A percentile compares a stretch with the other conserved stretches of the same genome.
Evolutionary conservation across 2,329 filamentous ascomycete species (phyloP).

Genomic region (Zopfia rhizophila): DNA sequence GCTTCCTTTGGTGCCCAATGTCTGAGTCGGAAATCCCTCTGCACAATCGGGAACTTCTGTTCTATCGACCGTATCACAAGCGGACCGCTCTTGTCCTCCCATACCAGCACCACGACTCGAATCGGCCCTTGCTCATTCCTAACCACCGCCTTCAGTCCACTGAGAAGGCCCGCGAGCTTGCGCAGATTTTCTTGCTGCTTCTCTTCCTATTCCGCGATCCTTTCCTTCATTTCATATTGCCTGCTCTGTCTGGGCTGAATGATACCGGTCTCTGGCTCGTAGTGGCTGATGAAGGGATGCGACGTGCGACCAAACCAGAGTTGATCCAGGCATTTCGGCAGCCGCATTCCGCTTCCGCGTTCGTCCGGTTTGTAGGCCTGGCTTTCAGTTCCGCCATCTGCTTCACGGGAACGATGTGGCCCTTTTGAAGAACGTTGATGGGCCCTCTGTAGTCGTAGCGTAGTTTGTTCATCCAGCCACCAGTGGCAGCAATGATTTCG

Average conservation of each 20-base stretch:
- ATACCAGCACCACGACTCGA: constrained; percentile 25
- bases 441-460: constrained; percentile 28
- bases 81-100: constrained; percentile 29
- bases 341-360: constrained; percentile 7
- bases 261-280: constrained; percentile 17
- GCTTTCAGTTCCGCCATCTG: constrained; percentile 42
- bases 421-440: constrained; percentile 36
- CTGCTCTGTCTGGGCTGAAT: constrained; percentile 26
- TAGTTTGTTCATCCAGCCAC: constrained; percentile 20
- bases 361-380: constrained; percentile 20
- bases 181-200: constrained; percentile 32
- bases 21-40: constrained; percentile 21
- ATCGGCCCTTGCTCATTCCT: constrained; percentile 25
- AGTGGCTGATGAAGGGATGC: constrained; percentile 34
- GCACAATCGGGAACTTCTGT: constrained; percentile 19
- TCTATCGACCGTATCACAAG: constrained; percentile 29
- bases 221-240: constrained; percentile 27
- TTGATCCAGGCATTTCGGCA: constrained; percentile 41
- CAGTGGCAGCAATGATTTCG: constrained; percentile 23
- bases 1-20: too few relatives aligned
- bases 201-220: constrained; percentile 33
- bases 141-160: constrained; percentile 21
- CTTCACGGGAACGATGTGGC: constrained; percentile 30
- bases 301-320: constrained; percentile 45
- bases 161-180: constrained; percentile 34